These are phyloP conservation scores for Skeletonema tropicum DNA, from an alignment of 108 stramenopile genomes.

Conservation along the genomic window DNA sequence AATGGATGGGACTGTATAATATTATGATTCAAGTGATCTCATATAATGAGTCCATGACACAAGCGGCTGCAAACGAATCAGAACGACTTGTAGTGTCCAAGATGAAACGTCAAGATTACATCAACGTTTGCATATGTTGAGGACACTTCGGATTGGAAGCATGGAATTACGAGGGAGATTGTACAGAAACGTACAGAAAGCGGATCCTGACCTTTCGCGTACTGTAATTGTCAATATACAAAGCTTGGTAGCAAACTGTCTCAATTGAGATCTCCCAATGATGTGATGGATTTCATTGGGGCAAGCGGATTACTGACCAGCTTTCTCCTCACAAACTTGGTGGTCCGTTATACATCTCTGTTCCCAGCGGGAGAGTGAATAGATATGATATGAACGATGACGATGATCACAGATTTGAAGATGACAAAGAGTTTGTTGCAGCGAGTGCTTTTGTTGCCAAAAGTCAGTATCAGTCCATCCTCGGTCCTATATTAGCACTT, in stretches of 20 bases:
- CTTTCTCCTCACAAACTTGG: slow-evolving; percentile 89
- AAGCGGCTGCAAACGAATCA: slow-evolving; percentile 80
- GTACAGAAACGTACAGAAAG: slow-evolving; percentile 81
- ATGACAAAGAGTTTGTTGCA: slow-evolving; percentile 80
- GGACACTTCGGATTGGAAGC: too few relatives aligned
- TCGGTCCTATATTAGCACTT: too few relatives aligned
- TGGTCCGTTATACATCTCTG: slow-evolving; percentile 91
- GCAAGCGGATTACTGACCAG: slow-evolving; percentile 70
- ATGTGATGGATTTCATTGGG: slow-evolving; percentile 82
- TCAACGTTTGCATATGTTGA: slow-evolving; percentile 95
- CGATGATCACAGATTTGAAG: slow-evolving; percentile 68
- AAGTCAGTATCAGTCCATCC: slow-evolving; percentile 80
- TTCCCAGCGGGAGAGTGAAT: slow-evolving; percentile 89
- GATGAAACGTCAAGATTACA: slow-evolving; percentile 88
- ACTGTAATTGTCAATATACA: slow-evolving; percentile 94
- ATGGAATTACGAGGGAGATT: too few relatives aligned
- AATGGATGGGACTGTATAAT: too few relatives aligned
- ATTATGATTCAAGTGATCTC: too few relatives aligned
- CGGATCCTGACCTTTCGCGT: slow-evolving; percentile 87
- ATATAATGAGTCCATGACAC: too few relatives aligned
- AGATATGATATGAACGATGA: slow-evolving; percentile 23
- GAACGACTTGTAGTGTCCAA: slow-evolving; percentile 88
- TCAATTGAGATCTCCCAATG: slow-evolving; percentile 84
- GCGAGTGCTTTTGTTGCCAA: slow-evolving; percentile 61
- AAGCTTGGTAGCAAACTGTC: slow-evolving; percentile 94